Percentiles rank a stretch among this genome's conserved stretches.
Evolutionary conservation across 768 basidiomycete genomes (phyloP).

Genomic region (Filobasidium wieringae): DNA sequence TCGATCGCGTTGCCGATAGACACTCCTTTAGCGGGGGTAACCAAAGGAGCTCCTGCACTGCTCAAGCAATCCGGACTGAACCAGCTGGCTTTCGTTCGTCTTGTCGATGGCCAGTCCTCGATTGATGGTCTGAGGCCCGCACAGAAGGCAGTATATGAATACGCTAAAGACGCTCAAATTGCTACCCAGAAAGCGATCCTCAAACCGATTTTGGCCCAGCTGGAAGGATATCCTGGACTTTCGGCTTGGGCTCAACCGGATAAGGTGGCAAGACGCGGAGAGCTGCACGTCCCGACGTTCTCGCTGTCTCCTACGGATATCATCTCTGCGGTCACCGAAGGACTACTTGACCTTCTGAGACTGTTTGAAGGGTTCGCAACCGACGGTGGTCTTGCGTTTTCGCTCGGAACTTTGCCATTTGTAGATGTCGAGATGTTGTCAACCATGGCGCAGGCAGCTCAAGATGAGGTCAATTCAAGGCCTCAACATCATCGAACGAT

Average conservation of each 20-base stretch:
- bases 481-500: background rate
- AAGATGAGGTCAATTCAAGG: background rate
- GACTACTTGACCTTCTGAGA: constrained; percentile 81
- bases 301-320: constrained; percentile 81
- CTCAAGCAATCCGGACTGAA: background rate
- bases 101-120: background rate
- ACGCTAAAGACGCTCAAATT: constrained; percentile 62
- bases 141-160: constrained; percentile 22
- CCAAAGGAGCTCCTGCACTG: background rate
- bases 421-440: constrained; percentile 46
- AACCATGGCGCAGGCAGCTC: constrained; percentile 2
- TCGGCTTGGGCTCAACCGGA: constrained; percentile 56
- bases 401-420: constrained; percentile 67
- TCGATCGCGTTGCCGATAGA: constrained; percentile 69
- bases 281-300: constrained; percentile 71
- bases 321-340: constrained; percentile 80
- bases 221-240: constrained; percentile 57
- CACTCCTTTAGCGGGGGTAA: constrained; percentile 41
- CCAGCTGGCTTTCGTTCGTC: background rate
- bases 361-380: constrained; percentile 89
- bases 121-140: background rate
- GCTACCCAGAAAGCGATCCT: constrained; percentile 73
- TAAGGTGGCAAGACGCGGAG: constrained; percentile 43
- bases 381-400: constrained; percentile 67
- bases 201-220: constrained; percentile 62